Base-by-base conservation (phyloP, 176 grass and related monocot genomes). In the Olyra latifolia region DNA sequence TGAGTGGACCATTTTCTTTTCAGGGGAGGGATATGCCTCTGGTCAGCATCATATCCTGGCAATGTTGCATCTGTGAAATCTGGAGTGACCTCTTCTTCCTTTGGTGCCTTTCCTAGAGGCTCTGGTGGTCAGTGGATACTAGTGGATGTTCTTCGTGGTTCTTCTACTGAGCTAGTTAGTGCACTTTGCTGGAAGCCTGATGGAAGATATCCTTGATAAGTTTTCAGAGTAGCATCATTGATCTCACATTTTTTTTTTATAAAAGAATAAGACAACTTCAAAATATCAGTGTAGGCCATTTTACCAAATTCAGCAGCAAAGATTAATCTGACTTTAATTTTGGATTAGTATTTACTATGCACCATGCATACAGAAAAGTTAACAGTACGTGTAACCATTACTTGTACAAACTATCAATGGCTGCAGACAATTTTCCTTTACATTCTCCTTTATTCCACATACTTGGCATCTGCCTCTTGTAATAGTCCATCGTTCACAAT, bases 21-120 rank as follows among this genome's bases (percentile, higher is more conserved):
- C 68, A 95, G 92, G 78, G 86, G 92, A 77, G 88, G 90, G 29
- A 98, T 98, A 83, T 95, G 88, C 82, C 91, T 98, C 73, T 98
- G 95, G 95, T 98, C 92, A 19, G 92, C 92, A 71, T 98, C 95
- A 55, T 98, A 95, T 78, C 95, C 89, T 75, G 89, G 90, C 40
- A 95, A 98, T 80, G 66, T 89, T 55, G 83, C 92, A 35, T 91
- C 82, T 10, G 71, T 95, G 78, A 93, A 89, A 88, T 69, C 86
- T 89, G 89, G 90, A 55, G 74, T 63, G 65, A 74, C 77, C 20
- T 53, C 89, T 72, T 88, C 74, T 73, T 84, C 83, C 69, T 75
- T 89, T 66, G 87, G 88, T 74, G 43, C 86, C 85, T 80, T 94
- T 63, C 78, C 86, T 83, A 93, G 92, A 87, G 87, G 87, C 43